phyloP scores from a whole-genome alignment of 1,284 basidiomycete genomes.

The Microbotryum lychnidis-dioicae region DNA sequence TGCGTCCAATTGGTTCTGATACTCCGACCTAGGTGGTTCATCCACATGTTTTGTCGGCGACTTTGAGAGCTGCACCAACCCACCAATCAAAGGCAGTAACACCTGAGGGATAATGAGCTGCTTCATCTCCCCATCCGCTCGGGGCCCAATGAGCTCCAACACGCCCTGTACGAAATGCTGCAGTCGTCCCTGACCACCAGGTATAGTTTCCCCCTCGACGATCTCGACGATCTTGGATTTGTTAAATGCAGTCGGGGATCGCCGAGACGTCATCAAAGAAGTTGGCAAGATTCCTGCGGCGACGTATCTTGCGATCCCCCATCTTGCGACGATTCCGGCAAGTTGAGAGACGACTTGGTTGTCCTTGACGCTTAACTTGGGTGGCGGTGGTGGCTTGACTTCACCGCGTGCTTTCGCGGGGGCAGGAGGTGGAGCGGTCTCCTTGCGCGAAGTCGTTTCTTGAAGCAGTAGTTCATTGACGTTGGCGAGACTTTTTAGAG shows the following conservation, averaged over 20 bases:
- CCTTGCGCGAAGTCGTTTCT: background rate
- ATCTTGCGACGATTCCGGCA: constrained; percentile 24
- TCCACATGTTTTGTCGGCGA: background rate
- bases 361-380: constrained; percentile 25
- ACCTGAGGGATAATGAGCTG: constrained; percentile 15
- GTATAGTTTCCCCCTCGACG: constrained; percentile 2
- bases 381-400: constrained; percentile 2
- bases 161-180: background rate
- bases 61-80: constrained; percentile 1
- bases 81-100: constrained; percentile 6
- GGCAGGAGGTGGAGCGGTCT: background rate
- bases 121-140: constrained; percentile 1
- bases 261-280: constrained; percentile 1
- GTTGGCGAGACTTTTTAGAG: background rate
- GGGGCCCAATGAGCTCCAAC: background rate
- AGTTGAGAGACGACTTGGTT: constrained; percentile 23
- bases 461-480: background rate
- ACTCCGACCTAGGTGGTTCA: background rate
- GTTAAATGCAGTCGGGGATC: background rate
- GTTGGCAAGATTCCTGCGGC: constrained; percentile 11
- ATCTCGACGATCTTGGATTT: constrained; percentile 13
- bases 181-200: background rate
- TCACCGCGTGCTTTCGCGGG: background rate
- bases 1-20: background rate
- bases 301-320: constrained; percentile 18